These are phyloP conservation scores for Colletotrichum sp. DNA, from an alignment of 2,329 filamentous ascomycete species.

Conservation along the genomic window DNA sequence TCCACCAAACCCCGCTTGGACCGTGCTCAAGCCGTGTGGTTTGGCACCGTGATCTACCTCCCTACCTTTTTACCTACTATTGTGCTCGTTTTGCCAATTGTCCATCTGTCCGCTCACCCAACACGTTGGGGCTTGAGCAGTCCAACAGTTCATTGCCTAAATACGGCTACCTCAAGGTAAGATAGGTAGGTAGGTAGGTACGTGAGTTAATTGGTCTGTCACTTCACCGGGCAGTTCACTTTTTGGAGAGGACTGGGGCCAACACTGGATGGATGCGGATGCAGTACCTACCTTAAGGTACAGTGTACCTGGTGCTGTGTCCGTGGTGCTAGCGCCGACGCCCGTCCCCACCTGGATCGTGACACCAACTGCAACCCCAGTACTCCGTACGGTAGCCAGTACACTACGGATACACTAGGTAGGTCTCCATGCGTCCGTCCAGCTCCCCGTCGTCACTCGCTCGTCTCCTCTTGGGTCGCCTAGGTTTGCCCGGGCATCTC, in stretches of 20 bases:
- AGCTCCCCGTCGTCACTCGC: background rate
- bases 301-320: no score
- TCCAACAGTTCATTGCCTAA: background rate
- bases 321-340: background rate
- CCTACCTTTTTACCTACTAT: background rate
- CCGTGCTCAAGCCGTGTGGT: background rate
- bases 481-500: background rate
- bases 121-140: background rate
- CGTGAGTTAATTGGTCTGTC: background rate
- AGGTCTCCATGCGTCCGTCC: background rate
- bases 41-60: background rate
- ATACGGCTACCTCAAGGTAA: background rate
- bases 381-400: background rate
- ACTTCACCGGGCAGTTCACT: background rate
- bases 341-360: background rate
- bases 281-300: background rate
- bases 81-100: background rate
- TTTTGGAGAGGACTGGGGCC: background rate
- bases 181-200: background rate
- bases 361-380: background rate
- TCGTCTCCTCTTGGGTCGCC: background rate
- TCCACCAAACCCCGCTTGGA: background rate
- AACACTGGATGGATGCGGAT: background rate
- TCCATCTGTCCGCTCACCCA: background rate
- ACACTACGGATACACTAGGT: background rate